Evolutionary conservation across 1,284 basidiomycete genomes (phyloP), one percentile per base, ranked within the genome.

Genomic region (Ceratobasidium sp.): DNA sequence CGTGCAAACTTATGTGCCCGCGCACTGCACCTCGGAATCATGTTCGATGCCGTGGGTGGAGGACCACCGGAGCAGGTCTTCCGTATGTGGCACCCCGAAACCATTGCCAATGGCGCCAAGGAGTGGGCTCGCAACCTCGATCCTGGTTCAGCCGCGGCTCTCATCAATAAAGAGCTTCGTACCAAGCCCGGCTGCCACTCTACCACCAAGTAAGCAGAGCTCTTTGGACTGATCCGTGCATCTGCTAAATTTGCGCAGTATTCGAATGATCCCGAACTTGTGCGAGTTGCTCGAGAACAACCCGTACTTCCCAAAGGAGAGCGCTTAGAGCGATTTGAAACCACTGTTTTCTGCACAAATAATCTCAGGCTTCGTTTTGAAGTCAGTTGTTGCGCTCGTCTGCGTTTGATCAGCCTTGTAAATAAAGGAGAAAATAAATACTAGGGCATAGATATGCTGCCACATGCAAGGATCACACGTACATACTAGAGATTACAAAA

Each of bases 1-100:
- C 64, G 64, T 10, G 64, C 64, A 10, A 66, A 48, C 40, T 44
- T 66, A 10, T 66, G 64, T 17, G 64, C 64, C n/a, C 40, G 64
- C 46, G 64, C 64, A 4, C 23, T 38, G 9, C 64, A 66, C 12
- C 64, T 66, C 1, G 64, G 64, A n/a, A 66, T 66, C 40, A 66
- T 66, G 64, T n/a, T 66, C n/a, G 64, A 66, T 48, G 70, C 57
- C 9, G 17, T 73, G 3, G 70, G 70, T 13, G 57, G 57, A 15
- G 68, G 38, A 13, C 26, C 70, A 23, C 70, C 70, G 38, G 48
- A 57, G 23, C 54, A 73, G 20, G 46, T 73, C 28, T 59, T 73
- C 40, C 57, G 70, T n/a, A 40, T 71, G 38, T 71, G 68, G 70
- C 70, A 73, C n/a, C 56, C 70, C 3, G 70, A 73, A 17, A 73